Conservation (phyloP, 2,329 filamentous ascomycete genomes). For the Pseudopyricularia javanii region DNA sequence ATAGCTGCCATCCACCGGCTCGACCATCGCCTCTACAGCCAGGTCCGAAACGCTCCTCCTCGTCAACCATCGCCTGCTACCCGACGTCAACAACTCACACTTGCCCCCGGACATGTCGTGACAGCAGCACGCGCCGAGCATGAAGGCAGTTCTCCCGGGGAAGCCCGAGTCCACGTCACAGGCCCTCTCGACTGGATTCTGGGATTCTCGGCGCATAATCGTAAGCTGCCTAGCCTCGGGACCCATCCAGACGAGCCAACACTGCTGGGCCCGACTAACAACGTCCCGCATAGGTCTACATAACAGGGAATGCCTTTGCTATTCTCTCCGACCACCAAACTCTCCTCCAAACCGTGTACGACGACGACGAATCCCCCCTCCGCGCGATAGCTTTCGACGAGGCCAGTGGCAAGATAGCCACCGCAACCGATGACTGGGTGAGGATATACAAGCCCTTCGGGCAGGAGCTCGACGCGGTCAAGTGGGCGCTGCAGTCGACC, state of each 20-base stretch:
- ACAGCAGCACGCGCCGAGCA: conserved; percentile 13
- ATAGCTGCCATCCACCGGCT: no score
- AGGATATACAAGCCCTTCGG: conserved; percentile 71
- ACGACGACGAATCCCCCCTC: conserved; percentile 56
- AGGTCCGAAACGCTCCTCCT: no score
- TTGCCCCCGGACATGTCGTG: conserved; percentile 6
- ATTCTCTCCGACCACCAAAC: conserved; percentile 64
- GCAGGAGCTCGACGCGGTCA: conserved; percentile 42
- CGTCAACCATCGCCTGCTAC: no score
- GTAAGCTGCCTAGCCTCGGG: conserved; percentile 9
- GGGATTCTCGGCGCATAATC: conserved; percentile 24
- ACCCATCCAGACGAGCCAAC: background rate
- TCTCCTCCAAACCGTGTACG: conserved; percentile 82
- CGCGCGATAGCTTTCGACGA: conserved; percentile 75
- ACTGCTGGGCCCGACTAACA: background rate
- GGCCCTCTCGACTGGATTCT: conserved; percentile 32
- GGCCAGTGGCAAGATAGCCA: conserved; percentile 71
- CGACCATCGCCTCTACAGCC: no score
- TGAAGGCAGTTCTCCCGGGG: conserved; percentile 35
- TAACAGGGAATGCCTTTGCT: conserved; percentile 78
- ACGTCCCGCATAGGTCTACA: conserved; percentile 53
- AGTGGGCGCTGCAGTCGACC: conserved; percentile 55
- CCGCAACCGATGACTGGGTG: conserved; percentile 52
- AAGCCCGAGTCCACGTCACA: conserved; percentile 33
- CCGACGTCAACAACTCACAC: no score